These are phyloP conservation scores for Kernera saxatilis DNA, from an alignment of 345 rosid species.

Conservation along the genomic window DNA sequence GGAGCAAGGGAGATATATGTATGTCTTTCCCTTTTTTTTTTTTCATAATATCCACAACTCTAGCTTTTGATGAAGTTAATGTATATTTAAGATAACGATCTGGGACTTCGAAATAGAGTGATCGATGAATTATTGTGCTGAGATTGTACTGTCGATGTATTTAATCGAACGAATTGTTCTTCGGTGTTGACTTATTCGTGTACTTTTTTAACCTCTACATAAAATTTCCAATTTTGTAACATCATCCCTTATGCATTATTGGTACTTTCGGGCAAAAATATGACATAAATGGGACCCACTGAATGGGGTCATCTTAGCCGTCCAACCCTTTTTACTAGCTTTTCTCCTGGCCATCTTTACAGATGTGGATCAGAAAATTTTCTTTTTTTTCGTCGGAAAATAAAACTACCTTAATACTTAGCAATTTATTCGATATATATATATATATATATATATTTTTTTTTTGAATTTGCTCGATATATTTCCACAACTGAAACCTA, in stretches of 20 bases:
- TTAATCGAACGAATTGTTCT: background rate
- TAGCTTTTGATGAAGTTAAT: background rate
- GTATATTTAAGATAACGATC: background rate
- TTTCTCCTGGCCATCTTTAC: conserved; percentile 27
- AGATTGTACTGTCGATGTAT: background rate
- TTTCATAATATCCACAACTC: background rate
- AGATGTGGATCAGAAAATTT: too few relatives aligned
- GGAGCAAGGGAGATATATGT: background rate
- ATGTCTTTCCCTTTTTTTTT: background rate
- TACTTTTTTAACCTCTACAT: background rate
- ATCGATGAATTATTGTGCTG: background rate
- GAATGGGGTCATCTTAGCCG: conserved; percentile 5
- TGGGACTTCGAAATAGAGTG: background rate
- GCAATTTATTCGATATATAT: too few relatives aligned
- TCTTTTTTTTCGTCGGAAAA: too few relatives aligned
- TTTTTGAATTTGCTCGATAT: too few relatives aligned
- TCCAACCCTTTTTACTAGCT: conserved; percentile 17
- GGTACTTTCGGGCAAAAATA: background rate
- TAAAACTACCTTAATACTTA: too few relatives aligned
- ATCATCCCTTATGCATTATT: background rate
- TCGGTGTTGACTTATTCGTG: background rate
- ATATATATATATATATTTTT: too few relatives aligned
- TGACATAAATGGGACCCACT: background rate
- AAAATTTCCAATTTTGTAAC: background rate
- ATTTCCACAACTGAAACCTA: background rate